These are phyloP conservation scores for Pseudocercospora vitis DNA, from an alignment of 2,329 filamentous ascomycete species.

Conservation along the genomic window DNA sequence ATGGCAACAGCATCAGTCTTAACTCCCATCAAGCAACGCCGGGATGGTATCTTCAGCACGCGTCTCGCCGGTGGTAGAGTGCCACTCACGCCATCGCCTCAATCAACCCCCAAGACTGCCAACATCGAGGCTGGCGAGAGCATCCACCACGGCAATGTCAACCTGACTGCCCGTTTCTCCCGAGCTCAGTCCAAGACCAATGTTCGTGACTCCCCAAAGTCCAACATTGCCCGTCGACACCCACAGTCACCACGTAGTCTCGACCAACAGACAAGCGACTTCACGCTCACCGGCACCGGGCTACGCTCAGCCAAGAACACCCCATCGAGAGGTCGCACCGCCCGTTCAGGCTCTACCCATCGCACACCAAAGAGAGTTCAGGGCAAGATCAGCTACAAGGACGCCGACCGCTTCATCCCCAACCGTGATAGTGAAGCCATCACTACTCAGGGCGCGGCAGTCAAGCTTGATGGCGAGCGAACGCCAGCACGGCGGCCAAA, in stretches of 20 bases:
- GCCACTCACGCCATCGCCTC: constrained; percentile 89
- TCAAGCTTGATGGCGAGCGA: constrained; percentile 80
- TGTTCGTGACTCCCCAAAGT: constrained; percentile 89
- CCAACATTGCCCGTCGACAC: constrained; percentile 78
- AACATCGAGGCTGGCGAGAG: constrained; percentile 62
- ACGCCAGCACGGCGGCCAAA: constrained; percentile 62
- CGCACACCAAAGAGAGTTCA: constrained; percentile 55
- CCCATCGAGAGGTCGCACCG: constrained; percentile 44
- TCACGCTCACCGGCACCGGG: constrained; percentile 83
- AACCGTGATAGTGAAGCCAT: constrained; percentile 90
- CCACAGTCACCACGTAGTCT: constrained; percentile 74
- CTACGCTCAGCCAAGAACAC: constrained; percentile 47
- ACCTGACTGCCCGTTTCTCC: constrained; percentile 75
- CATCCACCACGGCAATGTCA: constrained; percentile 70
- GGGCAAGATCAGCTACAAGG: constrained; percentile 60
- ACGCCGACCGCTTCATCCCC: constrained; percentile 90
- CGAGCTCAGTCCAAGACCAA: constrained; percentile 65
- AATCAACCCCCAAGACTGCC: constrained; percentile 62
- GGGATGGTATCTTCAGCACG: constrained; percentile 85
- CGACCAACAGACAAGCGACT: constrained; percentile 90
- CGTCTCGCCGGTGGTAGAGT: constrained; percentile 93
- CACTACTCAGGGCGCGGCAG: constrained; percentile 65
- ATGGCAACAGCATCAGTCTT: constrained; percentile 86
- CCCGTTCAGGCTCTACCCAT: constrained; percentile 41
- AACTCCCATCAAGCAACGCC: constrained; percentile 85